These are phyloP conservation scores for Neocatenulostroma microsporum DNA, from an alignment of 2,329 filamentous ascomycete species.

Conservation along the genomic window DNA sequence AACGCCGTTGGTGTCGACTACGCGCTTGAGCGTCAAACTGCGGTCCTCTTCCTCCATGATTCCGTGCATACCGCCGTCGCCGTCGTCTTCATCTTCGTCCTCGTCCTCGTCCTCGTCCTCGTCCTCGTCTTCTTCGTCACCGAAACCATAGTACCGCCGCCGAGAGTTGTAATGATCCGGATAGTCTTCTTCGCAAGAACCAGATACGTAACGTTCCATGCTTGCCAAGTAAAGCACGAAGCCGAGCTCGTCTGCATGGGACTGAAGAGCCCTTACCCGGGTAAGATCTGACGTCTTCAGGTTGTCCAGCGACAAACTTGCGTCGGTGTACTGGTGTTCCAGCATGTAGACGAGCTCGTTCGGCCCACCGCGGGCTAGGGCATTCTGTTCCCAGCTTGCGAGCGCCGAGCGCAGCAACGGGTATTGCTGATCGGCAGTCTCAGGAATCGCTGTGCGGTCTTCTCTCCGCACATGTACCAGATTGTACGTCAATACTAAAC, in stretches of 20 bases:
- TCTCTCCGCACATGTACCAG: not conserved
- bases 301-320: too few species aligned
- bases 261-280: too few species aligned
- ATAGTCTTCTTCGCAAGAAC: constrained; percentile 2
- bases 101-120: not conserved
- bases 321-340: constrained; percentile 2
- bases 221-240: too few species aligned
- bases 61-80: not conserved
- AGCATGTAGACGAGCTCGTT: not conserved
- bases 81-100: constrained; percentile 1
- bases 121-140: not conserved
- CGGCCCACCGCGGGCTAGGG: too few species aligned
- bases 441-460: too few species aligned
- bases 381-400: too few species aligned
- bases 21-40: not conserved
- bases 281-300: too few species aligned
- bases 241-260: too few species aligned
- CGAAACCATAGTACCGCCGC: too few species aligned
- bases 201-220: not conserved
- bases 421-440: not conserved
- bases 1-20: not conserved
- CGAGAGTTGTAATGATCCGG: too few species aligned
- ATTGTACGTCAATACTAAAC: constrained; percentile 3
- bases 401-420: not conserved
- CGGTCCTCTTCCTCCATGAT: not conserved